Conservation (phyloP, 495 filamentous ascomycete species). For the Halenospora varia region DNA sequence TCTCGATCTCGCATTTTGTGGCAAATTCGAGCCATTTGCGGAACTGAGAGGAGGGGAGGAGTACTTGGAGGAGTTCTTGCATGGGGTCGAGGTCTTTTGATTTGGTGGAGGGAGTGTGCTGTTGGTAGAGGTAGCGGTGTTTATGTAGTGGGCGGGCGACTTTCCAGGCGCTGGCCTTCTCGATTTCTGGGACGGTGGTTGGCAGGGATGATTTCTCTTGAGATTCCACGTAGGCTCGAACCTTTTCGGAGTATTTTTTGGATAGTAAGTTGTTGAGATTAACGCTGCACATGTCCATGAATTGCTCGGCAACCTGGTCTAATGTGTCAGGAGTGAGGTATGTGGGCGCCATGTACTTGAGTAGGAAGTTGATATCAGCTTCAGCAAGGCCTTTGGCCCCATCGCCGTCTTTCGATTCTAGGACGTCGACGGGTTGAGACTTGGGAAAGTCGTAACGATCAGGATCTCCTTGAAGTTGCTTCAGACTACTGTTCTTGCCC, state of each 20-base stretch:
- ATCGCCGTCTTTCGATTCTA: slow-evolving; percentile 33
- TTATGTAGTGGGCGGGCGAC: slow-evolving; percentile 91
- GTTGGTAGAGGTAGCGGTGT: slow-evolving; percentile 83
- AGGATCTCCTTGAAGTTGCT: slow-evolving; percentile 86
- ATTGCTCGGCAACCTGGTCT: slow-evolving; percentile 72
- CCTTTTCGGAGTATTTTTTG: slow-evolving; percentile 63
- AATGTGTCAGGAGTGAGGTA: slow-evolving; percentile 95
- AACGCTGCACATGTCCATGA: slow-evolving; percentile 77
- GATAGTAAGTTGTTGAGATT: slow-evolving; percentile 73
- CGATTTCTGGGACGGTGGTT: slow-evolving; percentile 50
- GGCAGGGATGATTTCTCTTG: slow-evolving; percentile 51
- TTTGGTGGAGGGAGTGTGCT: slow-evolving; percentile 30
- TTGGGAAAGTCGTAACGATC: slow-evolving; percentile 83
- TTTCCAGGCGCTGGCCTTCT: slow-evolving; percentile 60
- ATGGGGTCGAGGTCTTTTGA: slow-evolving; percentile 49
- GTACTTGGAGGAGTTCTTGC: slow-evolving; percentile 67
- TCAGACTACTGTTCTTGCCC: slow-evolving; percentile 81
- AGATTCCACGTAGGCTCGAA: slow-evolving; percentile 64
- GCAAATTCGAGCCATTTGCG: slow-evolving; percentile 81
- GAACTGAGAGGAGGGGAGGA: slow-evolving; percentile 86
- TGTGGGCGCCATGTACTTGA: slow-evolving; percentile 82
- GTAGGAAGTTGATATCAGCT: slow-evolving; percentile 76
- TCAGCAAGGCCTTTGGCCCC: slow-evolving; percentile 59
- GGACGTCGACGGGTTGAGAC: slow-evolving; percentile 48
- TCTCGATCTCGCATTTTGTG: slow-evolving; percentile 64